Evolutionary conservation across 768 basidiomycete genomes (phyloP), one percentile per base, ranked within the genome.

Genomic region (Suillus bovinus): DNA sequence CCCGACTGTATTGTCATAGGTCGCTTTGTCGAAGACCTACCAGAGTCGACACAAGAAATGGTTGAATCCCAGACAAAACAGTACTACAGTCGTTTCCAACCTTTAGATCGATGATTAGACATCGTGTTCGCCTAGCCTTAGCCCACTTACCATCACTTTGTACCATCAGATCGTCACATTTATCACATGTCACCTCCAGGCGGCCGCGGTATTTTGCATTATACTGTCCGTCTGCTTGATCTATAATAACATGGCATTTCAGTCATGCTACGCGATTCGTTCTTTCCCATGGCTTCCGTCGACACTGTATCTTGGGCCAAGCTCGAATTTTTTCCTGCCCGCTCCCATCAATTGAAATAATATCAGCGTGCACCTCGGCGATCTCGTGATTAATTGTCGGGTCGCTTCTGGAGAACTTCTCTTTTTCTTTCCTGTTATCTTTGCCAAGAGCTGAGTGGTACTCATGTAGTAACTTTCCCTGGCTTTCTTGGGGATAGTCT

Each of bases 31-130:
- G 88, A 89, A 71, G 91, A 94, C 68, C 83, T 97, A 10, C 92
- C 96, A 0, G 96, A 98, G 74, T 93, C 94, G 17, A 96, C 93
- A 20, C 94, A 96, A 73, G 96, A 99, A 69, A 85, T 90, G 66
- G 86, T 94, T 0, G 95, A 98, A 73, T 83, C 88, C 0, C 83
- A 85, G 64, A 94, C 94, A 2, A 96, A 96, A 70, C 84, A 86
- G 46, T 90, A 88, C 69, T 96, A 96, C 73, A 86, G 86, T 11
- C 86, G 90, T 2, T 98, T 96, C 73, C 88, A 90, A 68, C 82
- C 90, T 2, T 64, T 81, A 56, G 83, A 85, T 41, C 77, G 74
- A 61, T 75, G 62, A 72, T 31, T 8, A 33, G 11, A 11, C 11
- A 11, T 52, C 50, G 27, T 50, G 27, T 16, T 31, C 57, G n/a